Base-by-base conservation (phyloP, 176 grass and related monocot species). In the Sorghum bicolor region DNA sequence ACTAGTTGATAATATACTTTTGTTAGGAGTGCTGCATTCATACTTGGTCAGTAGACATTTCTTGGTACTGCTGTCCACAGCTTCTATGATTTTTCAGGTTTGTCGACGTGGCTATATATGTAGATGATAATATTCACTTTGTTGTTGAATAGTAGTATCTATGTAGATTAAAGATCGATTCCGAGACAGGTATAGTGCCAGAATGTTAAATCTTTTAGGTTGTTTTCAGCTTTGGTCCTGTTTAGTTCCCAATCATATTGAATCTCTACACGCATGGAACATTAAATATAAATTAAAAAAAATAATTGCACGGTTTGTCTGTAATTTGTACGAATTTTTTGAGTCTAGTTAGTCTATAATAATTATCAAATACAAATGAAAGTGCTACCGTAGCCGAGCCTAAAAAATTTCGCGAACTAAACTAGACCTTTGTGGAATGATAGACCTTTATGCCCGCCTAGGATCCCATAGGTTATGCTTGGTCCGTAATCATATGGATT, bases 11-110 rank as follows among this genome's bases (percentile, higher is more conserved):
- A 28, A 17, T 71, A 24, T 75, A 84, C 14, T 80, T 45, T 15
- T 10, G 33, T 73, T 34, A 57, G 62, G 69, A 29, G 16, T 72
- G 40, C 28, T 47, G 32, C 60, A 30, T 67, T 74, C 72, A 37
- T 65, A 78, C 45, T 60, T 79, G 58, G 28, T 60, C 55, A 31
- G 43, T 58, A n/a, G 58, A 47, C 36, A 86, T n/a, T 78, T 60
- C 64, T 17, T 66, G 41, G 67, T 67, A 57, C 44, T 75, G 5
- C 43, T 84, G 44, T 77, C 20, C 22, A 24, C 1, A 38, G 17
- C 34, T 19, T 47, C 7, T 75, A 22, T 55, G 65, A 33, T 36
- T 77, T 58, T 58, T 69, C 38, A 30, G 44, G 40, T 24, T 50
- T 62, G 64, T 70, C 29, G n/a, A 28, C 17, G 3, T 66, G 19